phyloP scores from a whole-genome alignment of 2,329 filamentous ascomycete species.

The Calonectria honghensis region DNA sequence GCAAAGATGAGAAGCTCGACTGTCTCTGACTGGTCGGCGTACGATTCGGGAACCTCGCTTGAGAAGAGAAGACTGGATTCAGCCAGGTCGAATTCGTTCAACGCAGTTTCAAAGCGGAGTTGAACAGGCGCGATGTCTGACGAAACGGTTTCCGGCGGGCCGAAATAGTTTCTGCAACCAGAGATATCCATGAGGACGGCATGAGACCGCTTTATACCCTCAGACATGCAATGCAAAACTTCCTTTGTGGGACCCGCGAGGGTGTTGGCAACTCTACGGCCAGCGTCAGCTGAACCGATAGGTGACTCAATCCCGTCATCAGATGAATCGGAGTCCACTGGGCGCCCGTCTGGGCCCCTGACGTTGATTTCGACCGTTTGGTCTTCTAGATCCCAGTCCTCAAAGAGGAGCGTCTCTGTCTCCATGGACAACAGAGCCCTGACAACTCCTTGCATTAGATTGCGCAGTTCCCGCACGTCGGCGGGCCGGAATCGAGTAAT shows the following conservation, averaged over 20 bases:
- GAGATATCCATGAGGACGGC: conserved; percentile 73
- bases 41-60: conserved; percentile 65
- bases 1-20: conserved; percentile 74
- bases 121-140: conserved; percentile 64
- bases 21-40: conserved; percentile 68
- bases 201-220: conserved; percentile 67
- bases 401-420: conserved; percentile 68
- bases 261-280: conserved; percentile 51
- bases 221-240: conserved; percentile 68
- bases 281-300: conserved; percentile 41
- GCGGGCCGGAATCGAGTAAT: conserved; percentile 71
- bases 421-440: conserved; percentile 72
- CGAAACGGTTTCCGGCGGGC: conserved; percentile 64
- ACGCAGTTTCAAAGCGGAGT: conserved; percentile 63
- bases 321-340: conserved; percentile 7
- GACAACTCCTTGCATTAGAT: conserved; percentile 73
- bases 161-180: conserved; percentile 68
- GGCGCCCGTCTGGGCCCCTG: conserved; percentile 31
- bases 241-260: conserved; percentile 68
- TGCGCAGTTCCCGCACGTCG: conserved; percentile 71
- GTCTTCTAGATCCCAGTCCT: conserved; percentile 50
- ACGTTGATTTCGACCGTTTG: conserved; percentile 45
- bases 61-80: conserved; percentile 69
- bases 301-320: conserved; percentile 37
- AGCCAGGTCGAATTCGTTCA: conserved; percentile 67